Conservation (phyloP, 768 basidiomycete genomes). For the Rhizopogon vulgaris region DNA sequence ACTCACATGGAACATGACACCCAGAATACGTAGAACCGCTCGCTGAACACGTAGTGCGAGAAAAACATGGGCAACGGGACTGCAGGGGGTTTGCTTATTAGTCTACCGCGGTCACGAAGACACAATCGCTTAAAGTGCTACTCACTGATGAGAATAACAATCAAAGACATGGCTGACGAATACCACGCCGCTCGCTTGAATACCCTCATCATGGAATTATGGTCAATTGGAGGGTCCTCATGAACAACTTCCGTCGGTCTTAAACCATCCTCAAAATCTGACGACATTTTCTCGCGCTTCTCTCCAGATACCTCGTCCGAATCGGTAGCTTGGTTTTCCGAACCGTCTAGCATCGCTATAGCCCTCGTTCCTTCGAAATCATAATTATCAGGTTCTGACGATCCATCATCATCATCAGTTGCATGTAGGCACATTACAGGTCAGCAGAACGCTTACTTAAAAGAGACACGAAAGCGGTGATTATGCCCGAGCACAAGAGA, state of each 20-base stretch:
- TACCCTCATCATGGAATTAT: slow-evolving; percentile 13
- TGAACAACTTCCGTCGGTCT: background rate
- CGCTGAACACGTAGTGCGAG: slow-evolving; percentile 28
- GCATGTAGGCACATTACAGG: background rate
- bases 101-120: background rate
- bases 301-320: slow-evolving; percentile 1
- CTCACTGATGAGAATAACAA: slow-evolving; percentile 24
- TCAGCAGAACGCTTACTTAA: slow-evolving; percentile 20
- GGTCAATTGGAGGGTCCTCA: background rate
- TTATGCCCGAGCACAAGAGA: slow-evolving; percentile 23
- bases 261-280: background rate
- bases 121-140: background rate
- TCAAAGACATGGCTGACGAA: slow-evolving; percentile 19
- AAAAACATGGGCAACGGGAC: slow-evolving; percentile 33
- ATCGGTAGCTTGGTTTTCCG: background rate
- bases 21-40: slow-evolving; percentile 29
- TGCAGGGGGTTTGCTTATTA: background rate
- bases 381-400: slow-evolving; percentile 26
- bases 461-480: slow-evolving; percentile 26
- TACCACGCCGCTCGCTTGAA: slow-evolving; percentile 26
- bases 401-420: background rate
- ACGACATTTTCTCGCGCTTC: slow-evolving; percentile 6
- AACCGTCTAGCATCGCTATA: slow-evolving; percentile 20
- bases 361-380: slow-evolving; percentile 29
- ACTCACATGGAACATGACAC: slow-evolving; percentile 27